Evolutionary conservation across 228 moss, liverwort and hornwort genomes (phyloP).

Genomic region (Sphagnum fallax): DNA sequence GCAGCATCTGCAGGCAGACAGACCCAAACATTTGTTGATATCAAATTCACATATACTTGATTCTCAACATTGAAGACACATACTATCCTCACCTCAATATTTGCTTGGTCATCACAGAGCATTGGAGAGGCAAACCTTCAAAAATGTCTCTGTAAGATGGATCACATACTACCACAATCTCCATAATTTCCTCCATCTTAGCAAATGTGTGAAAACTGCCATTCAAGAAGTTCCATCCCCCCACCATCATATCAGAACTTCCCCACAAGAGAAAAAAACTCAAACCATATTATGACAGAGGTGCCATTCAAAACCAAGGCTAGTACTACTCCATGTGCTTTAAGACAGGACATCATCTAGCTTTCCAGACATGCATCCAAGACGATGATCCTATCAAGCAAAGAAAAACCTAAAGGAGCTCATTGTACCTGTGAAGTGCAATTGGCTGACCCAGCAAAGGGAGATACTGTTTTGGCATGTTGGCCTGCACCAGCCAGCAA

Average conservation of each 20-base stretch:
- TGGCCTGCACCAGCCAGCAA: slow-evolving; percentile 47
- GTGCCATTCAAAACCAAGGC: too few relatives aligned
- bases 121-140: slow-evolving; percentile 40
- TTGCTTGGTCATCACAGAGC: too few relatives aligned
- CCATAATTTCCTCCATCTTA: slow-evolving; percentile 58
- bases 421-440: slow-evolving; percentile 63
- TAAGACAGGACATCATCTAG: too few relatives aligned
- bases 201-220: slow-evolving; percentile 76
- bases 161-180: slow-evolving; percentile 92
- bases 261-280: neutral
- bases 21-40: neutral
- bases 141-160: slow-evolving; percentile 74
- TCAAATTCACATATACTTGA: neutral
- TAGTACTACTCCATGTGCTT: too few relatives aligned
- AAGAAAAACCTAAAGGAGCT: too few relatives aligned
- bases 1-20: slow-evolving; percentile 34
- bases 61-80: too few relatives aligned
- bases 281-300: too few relatives aligned
- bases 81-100: too few relatives aligned
- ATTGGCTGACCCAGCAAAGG: slow-evolving; percentile 80
- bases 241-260: neutral
- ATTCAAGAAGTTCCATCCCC: neutral
- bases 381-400: too few relatives aligned
- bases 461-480: slow-evolving; percentile 87
- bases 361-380: too few relatives aligned